phyloP scores from a whole-genome alignment of 495 filamentous ascomycete species.

The Xylaria acuta region DNA sequence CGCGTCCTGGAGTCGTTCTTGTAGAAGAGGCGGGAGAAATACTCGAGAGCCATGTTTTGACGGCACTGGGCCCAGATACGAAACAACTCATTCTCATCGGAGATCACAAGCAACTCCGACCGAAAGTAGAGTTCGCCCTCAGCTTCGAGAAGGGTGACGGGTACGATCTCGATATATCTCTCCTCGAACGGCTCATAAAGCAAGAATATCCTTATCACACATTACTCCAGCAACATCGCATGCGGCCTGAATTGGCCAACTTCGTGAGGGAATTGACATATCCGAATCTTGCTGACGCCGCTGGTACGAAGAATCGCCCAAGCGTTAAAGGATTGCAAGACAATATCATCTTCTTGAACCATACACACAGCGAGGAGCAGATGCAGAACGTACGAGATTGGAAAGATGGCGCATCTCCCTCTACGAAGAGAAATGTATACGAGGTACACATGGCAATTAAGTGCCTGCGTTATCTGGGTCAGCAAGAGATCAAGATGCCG shows the following conservation, averaged over 20 bases:
- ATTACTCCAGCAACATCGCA: conserved; percentile 68
- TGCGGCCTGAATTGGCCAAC: conserved; percentile 69
- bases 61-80: conserved; percentile 60
- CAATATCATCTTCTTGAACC: conserved; percentile 69
- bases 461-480: conserved; percentile 70
- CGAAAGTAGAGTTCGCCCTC: conserved; percentile 68
- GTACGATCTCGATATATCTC: no score
- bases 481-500: conserved; percentile 67
- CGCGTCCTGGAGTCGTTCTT: conserved; percentile 60
- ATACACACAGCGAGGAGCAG: conserved; percentile 58
- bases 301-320: conserved; percentile 55
- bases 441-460: conserved; percentile 70
- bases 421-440: conserved; percentile 66
- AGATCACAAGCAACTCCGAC: conserved; percentile 76
- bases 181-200: conserved; percentile 53
- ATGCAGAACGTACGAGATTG: conserved; percentile 51
- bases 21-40: conserved; percentile 82
- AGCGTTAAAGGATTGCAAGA: conserved; percentile 63
- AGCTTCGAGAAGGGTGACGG: conserved; percentile 65
- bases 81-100: conserved; percentile 74
- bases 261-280: conserved; percentile 67
- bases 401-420: conserved; percentile 52
- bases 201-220: conserved; percentile 59
- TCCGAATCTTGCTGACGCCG: conserved; percentile 64
- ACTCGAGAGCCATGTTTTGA: conserved; percentile 69